phyloP scores from a whole-genome alignment of 2,329 filamentous ascomycete species.

The Penicillium decumbens region DNA sequence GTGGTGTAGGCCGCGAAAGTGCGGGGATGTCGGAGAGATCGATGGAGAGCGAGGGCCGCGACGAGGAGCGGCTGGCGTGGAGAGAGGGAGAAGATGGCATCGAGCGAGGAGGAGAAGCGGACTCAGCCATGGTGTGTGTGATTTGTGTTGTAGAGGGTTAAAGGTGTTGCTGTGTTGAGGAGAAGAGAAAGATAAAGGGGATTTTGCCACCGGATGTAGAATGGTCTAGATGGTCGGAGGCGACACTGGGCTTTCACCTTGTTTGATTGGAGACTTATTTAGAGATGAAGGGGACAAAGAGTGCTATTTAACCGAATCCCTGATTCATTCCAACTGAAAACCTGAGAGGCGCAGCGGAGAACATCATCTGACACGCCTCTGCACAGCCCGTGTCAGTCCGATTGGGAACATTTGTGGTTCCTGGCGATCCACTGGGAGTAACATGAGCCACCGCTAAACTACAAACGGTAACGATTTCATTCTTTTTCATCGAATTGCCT shows the following conservation, averaged over 20 bases:
- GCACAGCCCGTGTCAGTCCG: background rate
- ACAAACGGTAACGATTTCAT: background rate
- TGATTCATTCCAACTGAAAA: background rate
- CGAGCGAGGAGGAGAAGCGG: slow-evolving; percentile 21
- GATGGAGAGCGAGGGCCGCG: slow-evolving; percentile 41
- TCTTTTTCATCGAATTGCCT: background rate
- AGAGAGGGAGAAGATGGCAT: slow-evolving; percentile 27
- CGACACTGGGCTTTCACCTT: background rate
- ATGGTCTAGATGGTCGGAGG: slow-evolving; percentile 1
- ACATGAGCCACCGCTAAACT: background rate
- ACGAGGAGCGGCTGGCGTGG: slow-evolving; percentile 18
- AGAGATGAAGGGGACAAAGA: background rate
- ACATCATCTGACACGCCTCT: background rate
- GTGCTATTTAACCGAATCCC: background rate
- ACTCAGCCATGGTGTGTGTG: slow-evolving; percentile 20
- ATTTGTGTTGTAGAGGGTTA: background rate
- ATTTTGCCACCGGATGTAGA: slow-evolving; percentile 19
- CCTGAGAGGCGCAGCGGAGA: background rate
- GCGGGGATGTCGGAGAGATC: slow-evolving; percentile 46
- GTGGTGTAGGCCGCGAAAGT: slow-evolving; percentile 44
- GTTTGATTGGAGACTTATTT: background rate
- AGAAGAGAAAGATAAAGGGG: slow-evolving; percentile 15
- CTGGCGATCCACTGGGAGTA: slow-evolving; percentile 9
- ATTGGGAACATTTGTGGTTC: background rate
- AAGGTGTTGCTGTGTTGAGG: slow-evolving; percentile 2